Evolutionary conservation across 2,329 filamentous ascomycete species (phyloP), one percentile per base, ranked within the genome.

Genomic region (Hypoxylon sp.): DNA sequence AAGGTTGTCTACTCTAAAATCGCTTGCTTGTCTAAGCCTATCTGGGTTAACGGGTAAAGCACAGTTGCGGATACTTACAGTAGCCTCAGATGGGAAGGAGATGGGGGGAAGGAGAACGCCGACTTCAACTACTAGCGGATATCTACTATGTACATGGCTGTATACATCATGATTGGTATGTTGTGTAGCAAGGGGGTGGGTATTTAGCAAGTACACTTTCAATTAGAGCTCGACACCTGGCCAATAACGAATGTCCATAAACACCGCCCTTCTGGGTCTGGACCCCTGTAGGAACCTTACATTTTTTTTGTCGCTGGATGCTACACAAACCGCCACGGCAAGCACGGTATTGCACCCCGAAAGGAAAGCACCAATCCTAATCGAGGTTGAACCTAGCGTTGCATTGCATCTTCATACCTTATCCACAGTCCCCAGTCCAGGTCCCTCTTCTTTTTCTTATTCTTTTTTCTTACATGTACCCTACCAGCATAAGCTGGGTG

Each of bases 241-340:
- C 44, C 45, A 54, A 49, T 57, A 25, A 20, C 20, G 23, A 19
- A 31, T 44, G 16, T 29, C 23, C 42, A 26, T 29, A 51, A 43
- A 21, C 53, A 51, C 50, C 49, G 45, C 56, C 41, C 48, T 51
- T 56, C 48, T 48, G 57, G 57, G 36, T 27, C 41, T 15, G 17
- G 40, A 35, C 21, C 45, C 47, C 25, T 47, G 46, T 29, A 49
- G 23, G n/a, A n/a, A n/a, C n/a, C n/a, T n/a, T n/a, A n/a, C n/a
- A n/a, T n/a, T n/a, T n/a, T n/a, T n/a, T n/a, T n/a, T n/a, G n/a
- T n/a, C n/a, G n/a, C n/a, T n/a, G n/a, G n/a, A n/a, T n/a, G n/a
- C n/a, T n/a, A n/a, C n/a, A n/a, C n/a, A n/a, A n/a, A n/a, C n/a
- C n/a, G n/a, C n/a, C n/a, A n/a, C n/a, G n/a, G n/a, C n/a, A n/a